A percentile compares a stretch with the other conserved stretches of the same genome.
phyloP scores from a whole-genome alignment of 2,329 filamentous ascomycete species.

The Catunica adiposa region DNA sequence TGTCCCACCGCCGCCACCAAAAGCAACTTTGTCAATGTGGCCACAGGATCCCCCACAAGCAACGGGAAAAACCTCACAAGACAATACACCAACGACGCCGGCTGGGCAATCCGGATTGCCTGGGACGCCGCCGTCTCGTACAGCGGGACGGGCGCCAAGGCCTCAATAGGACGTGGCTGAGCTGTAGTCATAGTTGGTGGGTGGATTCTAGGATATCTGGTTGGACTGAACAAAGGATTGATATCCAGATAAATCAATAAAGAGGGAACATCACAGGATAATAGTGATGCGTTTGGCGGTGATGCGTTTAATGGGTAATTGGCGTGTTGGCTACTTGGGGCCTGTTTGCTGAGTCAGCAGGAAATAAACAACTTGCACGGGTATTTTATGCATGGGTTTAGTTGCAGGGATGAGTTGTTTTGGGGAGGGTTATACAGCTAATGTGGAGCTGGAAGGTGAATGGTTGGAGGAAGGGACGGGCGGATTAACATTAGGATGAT shows the following conservation, averaged over 20 bases:
- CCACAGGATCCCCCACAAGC: constrained; percentile 54
- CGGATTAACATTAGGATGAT: background rate
- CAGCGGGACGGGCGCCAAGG: background rate
- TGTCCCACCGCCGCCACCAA: constrained; percentile 50
- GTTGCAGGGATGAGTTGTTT: no score
- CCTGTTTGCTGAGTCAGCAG: background rate
- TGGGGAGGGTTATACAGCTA: no score
- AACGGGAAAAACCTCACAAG: constrained; percentile 35
- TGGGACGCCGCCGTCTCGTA: background rate
- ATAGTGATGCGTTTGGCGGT: background rate
- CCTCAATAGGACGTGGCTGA: background rate
- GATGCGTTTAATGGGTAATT: background rate
- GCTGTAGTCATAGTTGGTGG: no score
- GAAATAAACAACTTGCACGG: background rate
- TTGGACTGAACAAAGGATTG: no score
- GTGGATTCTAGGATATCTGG: no score
- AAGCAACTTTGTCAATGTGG: constrained; percentile 43
- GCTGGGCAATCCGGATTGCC: constrained; percentile 29
- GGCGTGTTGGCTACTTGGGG: background rate
- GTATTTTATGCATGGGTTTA: background rate
- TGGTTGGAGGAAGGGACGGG: background rate
- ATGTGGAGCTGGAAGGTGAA: background rate
- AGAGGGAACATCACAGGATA: background rate
- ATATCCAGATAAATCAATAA: no score
- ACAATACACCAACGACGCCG: constrained; percentile 48